Conservation (phyloP, 208 protist genomes). For the Trypanosoma congolense region DNA sequence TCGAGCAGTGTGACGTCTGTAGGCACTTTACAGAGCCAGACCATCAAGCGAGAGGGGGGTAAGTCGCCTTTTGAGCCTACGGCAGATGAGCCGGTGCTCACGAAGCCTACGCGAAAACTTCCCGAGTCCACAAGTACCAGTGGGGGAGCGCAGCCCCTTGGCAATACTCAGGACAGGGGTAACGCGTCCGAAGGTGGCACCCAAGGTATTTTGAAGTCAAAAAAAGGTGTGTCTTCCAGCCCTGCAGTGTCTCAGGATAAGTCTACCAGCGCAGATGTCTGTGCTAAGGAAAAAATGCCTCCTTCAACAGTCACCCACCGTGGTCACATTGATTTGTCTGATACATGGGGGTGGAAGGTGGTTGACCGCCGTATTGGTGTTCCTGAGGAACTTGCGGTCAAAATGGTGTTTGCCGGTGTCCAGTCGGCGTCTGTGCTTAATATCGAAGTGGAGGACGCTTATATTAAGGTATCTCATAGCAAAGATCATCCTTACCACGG, state of each 20-base stretch:
- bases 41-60: constrained; percentile 45
- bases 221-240: not conserved
- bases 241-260: constrained; percentile 1
- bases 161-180: not conserved
- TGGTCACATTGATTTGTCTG: constrained; percentile 66
- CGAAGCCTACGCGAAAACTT: constrained; percentile 38
- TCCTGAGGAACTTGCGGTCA: constrained; percentile 73
- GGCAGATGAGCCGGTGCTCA: constrained; percentile 40
- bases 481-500: constrained; percentile 46
- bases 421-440: constrained; percentile 47
- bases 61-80: constrained; percentile 46
- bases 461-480: constrained; percentile 46
- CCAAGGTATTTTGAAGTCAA: not conserved
- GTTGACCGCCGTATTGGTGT: constrained; percentile 71
- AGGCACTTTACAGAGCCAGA: constrained; percentile 81
- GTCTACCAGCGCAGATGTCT: not conserved
- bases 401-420: constrained; percentile 57
- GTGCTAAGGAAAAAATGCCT: constrained; percentile 27
- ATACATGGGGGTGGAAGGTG: constrained; percentile 78
- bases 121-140: not conserved
- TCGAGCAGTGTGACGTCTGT: constrained; percentile 45
- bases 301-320: constrained; percentile 69
- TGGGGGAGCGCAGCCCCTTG: not conserved
- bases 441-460: constrained; percentile 52
- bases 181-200: not conserved